Conservation (phyloP, 345 rosid genomes). For the Corchorus olitorius region DNA sequence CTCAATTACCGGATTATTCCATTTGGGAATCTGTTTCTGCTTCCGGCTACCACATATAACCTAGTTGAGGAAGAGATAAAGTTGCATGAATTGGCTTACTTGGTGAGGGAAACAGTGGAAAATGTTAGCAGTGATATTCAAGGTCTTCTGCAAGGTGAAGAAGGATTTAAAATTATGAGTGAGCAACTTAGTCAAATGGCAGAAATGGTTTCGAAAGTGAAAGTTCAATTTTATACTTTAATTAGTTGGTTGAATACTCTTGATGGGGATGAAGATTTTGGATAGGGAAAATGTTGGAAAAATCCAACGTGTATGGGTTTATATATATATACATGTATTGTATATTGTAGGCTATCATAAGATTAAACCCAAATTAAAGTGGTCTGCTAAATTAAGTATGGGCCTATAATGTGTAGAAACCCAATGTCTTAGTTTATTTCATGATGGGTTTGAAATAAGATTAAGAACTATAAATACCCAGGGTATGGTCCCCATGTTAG, state of each 20-base stretch:
- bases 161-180: not conserved
- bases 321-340: too few species aligned
- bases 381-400: too few species aligned
- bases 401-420: too few species aligned
- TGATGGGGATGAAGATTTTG: not conserved
- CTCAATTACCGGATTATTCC: not conserved
- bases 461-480: too few species aligned
- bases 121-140: not conserved
- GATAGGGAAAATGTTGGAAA: constrained; percentile 11
- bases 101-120: not conserved
- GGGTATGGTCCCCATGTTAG: too few species aligned
- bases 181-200: not conserved
- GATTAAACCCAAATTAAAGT: too few species aligned
- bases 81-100: not conserved
- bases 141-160: not conserved
- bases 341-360: too few species aligned
- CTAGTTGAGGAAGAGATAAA: not conserved
- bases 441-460: too few species aligned
- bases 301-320: too few species aligned
- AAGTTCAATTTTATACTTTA: not conserved
- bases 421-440: too few species aligned
- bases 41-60: not conserved
- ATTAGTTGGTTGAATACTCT: not conserved
- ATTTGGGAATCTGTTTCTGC: not conserved
- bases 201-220: not conserved